A percentile compares a stretch with the other conserved stretches of the same genome.
Evolutionary conservation across 2,329 filamentous ascomycete genomes (phyloP).

Genomic region (Aciculosporium take): DNA sequence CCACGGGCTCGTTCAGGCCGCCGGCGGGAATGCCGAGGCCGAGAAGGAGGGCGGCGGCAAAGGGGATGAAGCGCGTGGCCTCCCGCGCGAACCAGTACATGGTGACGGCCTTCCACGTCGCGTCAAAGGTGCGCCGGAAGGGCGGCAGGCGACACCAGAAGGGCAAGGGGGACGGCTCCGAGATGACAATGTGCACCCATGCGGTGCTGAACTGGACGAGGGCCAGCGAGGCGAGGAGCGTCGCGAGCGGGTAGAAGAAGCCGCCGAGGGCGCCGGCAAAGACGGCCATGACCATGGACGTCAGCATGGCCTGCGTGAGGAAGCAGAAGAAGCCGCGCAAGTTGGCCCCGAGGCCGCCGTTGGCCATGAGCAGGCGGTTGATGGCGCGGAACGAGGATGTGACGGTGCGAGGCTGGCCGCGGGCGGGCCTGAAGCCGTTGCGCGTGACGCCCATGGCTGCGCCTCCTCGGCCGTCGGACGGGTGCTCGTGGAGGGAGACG

Average conservation of each 20-base stretch:
- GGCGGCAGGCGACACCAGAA: constrained; percentile 59
- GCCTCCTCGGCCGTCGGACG: constrained; percentile 19
- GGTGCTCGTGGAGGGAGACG: constrained; percentile 28
- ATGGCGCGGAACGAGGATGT: constrained; percentile 38
- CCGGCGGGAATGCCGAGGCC: constrained; percentile 26
- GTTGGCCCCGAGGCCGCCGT: constrained; percentile 49
- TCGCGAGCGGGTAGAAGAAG: constrained; percentile 25
- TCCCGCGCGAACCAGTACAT: constrained; percentile 45
- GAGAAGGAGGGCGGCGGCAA: constrained; percentile 27
- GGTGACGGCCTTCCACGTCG: constrained; percentile 54
- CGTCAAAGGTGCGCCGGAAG: constrained; percentile 47
- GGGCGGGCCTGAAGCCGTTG: constrained; percentile 20
- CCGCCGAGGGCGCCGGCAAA: constrained; percentile 30
- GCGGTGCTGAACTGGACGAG: constrained; percentile 56
- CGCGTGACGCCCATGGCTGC: constrained; percentile 10
- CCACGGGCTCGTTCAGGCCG: constrained; percentile 21
- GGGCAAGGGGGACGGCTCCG: constrained; percentile 44
- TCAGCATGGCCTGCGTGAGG: constrained; percentile 24
- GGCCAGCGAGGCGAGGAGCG: constrained; percentile 43
- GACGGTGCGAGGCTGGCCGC: constrained; percentile 24
- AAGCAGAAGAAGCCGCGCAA: constrained; percentile 53
- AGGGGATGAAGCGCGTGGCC: constrained; percentile 32
- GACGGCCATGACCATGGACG: constrained; percentile 25
- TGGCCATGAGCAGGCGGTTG: constrained; percentile 40
- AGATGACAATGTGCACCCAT: constrained; percentile 81